Evolutionary conservation across 169 alveolate species (phyloP).

Genomic region (Babesia ovata): DNA sequence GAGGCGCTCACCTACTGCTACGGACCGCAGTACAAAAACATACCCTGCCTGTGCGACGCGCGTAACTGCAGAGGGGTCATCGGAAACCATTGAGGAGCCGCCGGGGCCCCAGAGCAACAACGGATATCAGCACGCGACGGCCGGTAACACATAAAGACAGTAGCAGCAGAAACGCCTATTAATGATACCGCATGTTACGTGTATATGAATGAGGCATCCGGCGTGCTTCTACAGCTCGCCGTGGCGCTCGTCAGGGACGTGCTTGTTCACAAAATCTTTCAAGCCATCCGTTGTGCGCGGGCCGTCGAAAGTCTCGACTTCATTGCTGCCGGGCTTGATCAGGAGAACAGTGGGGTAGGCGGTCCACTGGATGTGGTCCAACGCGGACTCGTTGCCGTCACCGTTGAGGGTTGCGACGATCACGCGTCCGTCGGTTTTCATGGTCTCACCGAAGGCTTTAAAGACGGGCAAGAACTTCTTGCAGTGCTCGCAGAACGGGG

Average conservation of each 20-base stretch:
- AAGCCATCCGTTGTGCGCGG: conserved; percentile 75
- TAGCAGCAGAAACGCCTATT: neutral
- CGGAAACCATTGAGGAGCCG: conserved; percentile 42
- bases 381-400: conserved; percentile 76
- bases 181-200: neutral
- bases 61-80: conserved; percentile 74
- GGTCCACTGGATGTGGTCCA: conserved; percentile 77
- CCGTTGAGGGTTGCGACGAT: conserved; percentile 76
- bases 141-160: no score
- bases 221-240: conserved; percentile 37
- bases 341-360: conserved; percentile 78
- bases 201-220: neutral
- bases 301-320: conserved; percentile 74
- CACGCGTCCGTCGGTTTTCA: conserved; percentile 68
- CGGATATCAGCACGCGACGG: neutral
- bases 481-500: conserved; percentile 82
- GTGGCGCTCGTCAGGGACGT: conserved; percentile 40
- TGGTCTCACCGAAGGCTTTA: conserved; percentile 70
- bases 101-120: neutral
- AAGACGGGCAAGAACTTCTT: conserved; percentile 76
- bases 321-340: conserved; percentile 72
- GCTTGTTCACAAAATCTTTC: conserved; percentile 67
- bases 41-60: conserved; percentile 76
- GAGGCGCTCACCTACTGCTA: conserved; percentile 80
- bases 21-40: conserved; percentile 72